Base-by-base conservation (phyloP, 2,329 filamentous ascomycete genomes). In the Daldinia sp. region DNA sequence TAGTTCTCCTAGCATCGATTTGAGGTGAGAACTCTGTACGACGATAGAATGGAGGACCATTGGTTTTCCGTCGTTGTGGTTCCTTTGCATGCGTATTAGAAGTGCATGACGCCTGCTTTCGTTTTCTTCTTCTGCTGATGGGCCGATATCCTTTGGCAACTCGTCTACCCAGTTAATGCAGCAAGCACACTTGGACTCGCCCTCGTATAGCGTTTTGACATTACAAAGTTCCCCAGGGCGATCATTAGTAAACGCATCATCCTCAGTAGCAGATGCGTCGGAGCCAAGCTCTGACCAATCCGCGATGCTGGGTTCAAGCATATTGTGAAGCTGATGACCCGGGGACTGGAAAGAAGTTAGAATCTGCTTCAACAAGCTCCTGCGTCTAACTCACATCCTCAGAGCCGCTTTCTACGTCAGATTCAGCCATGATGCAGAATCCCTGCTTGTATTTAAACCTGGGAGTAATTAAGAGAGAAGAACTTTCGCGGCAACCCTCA, bases 1-100 rank as follows among this genome's bases (percentile, higher is more conserved):
- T 6, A 90, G 82, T 10, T 84, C 81, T 9, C 80, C 80, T 0
- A 92, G 81, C 4, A 87, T 82, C 1, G 81, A 80, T 78, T 89
- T 90, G 48, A 92, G 79, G 60, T 84, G 81, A 1, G 88, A 87
- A 20, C 86, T 89, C 77, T 92, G 89, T 5, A 92, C 79, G 50
- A 90, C 83, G 65, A 92, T 69, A 3, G 69, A 71, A 54, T 71
- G 63, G 1, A 71, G 66, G 1, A 42, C 53, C 66, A 69, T 55
- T 1, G 50, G 33, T 39, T 66, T 71, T 3, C 70, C 68, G 6
- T 65, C 65, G 28, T 44, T 44, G 18, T 72, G 65, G 23, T 60
- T 67, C 4, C 58, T 58, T 18, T 50, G 59, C 30, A 68, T 50
- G n/a, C 70, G 70, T 6, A 68, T 48, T 15, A 72, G 41, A 30